Percentiles rank a stretch among this genome's conserved stretches.
These are phyloP conservation scores for Naganishia vaughanmartiniae DNA, from an alignment of 768 basidiomycete species.

Conservation along the genomic window DNA sequence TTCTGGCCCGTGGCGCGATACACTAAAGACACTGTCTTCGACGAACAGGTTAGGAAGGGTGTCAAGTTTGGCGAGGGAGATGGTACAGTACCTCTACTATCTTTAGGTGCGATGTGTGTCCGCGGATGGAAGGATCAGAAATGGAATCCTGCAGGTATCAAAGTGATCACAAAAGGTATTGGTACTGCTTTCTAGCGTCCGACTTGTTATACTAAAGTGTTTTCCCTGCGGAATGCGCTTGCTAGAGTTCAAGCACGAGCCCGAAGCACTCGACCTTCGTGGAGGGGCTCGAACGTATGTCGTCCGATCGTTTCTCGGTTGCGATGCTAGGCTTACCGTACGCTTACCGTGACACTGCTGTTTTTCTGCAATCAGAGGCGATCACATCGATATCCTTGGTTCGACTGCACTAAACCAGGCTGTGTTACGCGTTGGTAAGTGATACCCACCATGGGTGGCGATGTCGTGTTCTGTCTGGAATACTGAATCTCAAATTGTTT, in stretches of 20 bases:
- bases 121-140: conserved; percentile 85
- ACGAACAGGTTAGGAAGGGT: conserved; percentile 66
- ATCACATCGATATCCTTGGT: conserved; percentile 82
- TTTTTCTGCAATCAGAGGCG: conserved; percentile 46
- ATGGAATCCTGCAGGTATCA: conserved; percentile 91
- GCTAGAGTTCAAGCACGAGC: conserved; percentile 61
- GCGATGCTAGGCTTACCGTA: background rate
- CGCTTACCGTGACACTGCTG: background rate
- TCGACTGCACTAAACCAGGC: conserved; percentile 81
- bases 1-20: background rate
- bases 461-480: background rate
- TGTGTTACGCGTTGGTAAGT: conserved; percentile 70
- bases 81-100: conserved; percentile 62
- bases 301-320: background rate
- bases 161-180: conserved; percentile 61
- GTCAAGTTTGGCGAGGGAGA: conserved; percentile 94
- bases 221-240: background rate
- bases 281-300: conserved; percentile 82
- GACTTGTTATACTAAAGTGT: background rate
- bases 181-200: background rate
- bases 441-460: no score
- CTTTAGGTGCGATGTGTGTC: conserved; percentile 83
- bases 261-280: conserved; percentile 67
- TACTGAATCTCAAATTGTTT: background rate
- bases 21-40: background rate